phyloP scores from a whole-genome alignment of 2,329 filamentous ascomycete genomes.

The Fusarium annulatum region DNA sequence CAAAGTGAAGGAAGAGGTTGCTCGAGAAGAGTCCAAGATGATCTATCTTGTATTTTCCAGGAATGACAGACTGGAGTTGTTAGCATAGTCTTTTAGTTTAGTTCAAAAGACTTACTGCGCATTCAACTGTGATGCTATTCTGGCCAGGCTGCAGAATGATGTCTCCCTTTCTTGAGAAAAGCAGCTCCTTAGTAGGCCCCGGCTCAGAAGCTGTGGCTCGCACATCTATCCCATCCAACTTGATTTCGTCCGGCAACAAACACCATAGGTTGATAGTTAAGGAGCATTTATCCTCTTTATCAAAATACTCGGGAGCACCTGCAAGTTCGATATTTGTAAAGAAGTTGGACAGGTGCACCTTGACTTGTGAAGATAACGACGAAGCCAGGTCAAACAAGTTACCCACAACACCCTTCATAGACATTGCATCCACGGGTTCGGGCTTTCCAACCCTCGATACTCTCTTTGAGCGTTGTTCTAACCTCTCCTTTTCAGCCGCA shows the following conservation, averaged over 20 bases:
- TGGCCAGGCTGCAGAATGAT: constrained; percentile 60
- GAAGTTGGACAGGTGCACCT: constrained; percentile 76
- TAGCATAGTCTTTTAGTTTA: constrained; percentile 29
- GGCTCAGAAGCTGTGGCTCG: constrained; percentile 67
- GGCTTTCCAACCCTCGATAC: constrained; percentile 32
- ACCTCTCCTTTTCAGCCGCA: constrained; percentile 62
- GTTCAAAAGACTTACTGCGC: constrained; percentile 48
- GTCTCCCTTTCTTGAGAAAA: constrained; percentile 46
- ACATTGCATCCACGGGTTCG: constrained; percentile 46
- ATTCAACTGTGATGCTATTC: constrained; percentile 53
- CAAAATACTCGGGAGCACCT: constrained; percentile 74
- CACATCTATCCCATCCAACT: constrained; percentile 72
- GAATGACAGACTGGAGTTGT: constrained; percentile 66
- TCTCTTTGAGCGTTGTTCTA: constrained; percentile 51
- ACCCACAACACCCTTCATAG: constrained; percentile 60
- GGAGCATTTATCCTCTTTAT: constrained; percentile 79
- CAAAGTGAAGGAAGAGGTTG: constrained; percentile 74
- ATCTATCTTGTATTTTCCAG: constrained; percentile 81
- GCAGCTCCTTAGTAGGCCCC: constrained; percentile 70
- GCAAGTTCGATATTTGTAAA: constrained; percentile 77
- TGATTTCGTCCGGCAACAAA: constrained; percentile 76
- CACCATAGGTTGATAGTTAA: constrained; percentile 76
- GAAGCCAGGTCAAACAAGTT: constrained; percentile 60
- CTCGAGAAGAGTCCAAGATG: constrained; percentile 73
- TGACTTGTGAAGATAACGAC: constrained; percentile 66